These are phyloP conservation scores for Xylariaceae sp. DNA, from an alignment of 2,329 filamentous ascomycete genomes.

Conservation along the genomic window DNA sequence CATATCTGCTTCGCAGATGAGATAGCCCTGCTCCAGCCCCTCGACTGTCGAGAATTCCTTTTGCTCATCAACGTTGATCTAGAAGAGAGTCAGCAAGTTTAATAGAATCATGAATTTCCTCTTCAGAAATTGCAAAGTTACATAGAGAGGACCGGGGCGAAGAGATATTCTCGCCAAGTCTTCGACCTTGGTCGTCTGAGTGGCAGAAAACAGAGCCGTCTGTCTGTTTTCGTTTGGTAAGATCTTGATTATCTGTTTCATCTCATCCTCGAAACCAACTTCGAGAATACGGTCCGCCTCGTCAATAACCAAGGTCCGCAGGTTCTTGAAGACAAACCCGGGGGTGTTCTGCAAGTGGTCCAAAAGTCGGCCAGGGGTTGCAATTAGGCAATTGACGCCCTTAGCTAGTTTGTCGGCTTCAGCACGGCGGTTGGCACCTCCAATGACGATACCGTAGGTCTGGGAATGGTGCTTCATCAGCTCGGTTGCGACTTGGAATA, in stretches of 20 bases:
- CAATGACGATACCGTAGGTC: slow-evolving; percentile 94
- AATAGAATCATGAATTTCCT: too few relatives aligned
- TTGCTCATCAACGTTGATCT: slow-evolving; percentile 87
- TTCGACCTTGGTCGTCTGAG: slow-evolving; percentile 97
- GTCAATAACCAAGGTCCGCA: slow-evolving; percentile 87
- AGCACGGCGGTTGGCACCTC: slow-evolving; percentile 84
- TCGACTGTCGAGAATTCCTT: slow-evolving; percentile 91
- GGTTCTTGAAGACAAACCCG: slow-evolving; percentile 60
- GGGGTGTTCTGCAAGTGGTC: slow-evolving; percentile 94
- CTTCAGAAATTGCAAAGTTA: neutral
- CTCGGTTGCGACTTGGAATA: slow-evolving; percentile 91
- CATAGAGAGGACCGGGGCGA: slow-evolving; percentile 81
- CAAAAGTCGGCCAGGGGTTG: slow-evolving; percentile 86
- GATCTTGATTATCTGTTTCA: slow-evolving; percentile 94
- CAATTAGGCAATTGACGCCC: slow-evolving; percentile 91
- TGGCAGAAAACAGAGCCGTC: slow-evolving; percentile 98
- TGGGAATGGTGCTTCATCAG: slow-evolving; percentile 88
- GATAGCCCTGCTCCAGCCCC: slow-evolving; percentile 92
- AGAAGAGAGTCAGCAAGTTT: neutral
- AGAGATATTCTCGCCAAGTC: slow-evolving; percentile 93
- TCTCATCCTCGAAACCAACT: slow-evolving; percentile 98
- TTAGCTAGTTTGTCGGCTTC: slow-evolving; percentile 93
- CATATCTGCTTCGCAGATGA: slow-evolving; percentile 89
- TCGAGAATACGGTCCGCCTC: slow-evolving; percentile 96
- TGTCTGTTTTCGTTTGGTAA: slow-evolving; percentile 83